These are phyloP conservation scores for Neonectria faginata DNA, from an alignment of 2,329 filamentous ascomycete species.

Conservation along the genomic window DNA sequence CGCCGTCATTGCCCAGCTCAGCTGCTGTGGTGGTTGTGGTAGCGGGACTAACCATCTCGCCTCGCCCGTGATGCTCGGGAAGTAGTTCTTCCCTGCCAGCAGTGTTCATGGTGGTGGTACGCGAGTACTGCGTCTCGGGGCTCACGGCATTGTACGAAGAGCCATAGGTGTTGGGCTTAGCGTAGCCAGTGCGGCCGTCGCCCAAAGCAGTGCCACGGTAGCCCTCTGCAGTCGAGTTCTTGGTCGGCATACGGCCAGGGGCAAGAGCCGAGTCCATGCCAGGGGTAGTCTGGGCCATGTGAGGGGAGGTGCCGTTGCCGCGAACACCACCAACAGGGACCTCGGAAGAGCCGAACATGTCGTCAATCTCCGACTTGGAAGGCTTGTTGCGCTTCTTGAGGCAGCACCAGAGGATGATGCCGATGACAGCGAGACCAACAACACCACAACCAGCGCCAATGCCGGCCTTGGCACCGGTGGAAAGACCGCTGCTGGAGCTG, in stretches of 20 bases:
- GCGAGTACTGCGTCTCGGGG: conserved; percentile 42
- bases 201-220: conserved; percentile 56
- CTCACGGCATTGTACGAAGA: conserved; percentile 36
- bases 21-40: conserved; percentile 46
- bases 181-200: conserved; percentile 54
- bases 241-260: conserved; percentile 44
- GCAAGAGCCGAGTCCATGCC: conserved; percentile 38
- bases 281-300: conserved; percentile 48
- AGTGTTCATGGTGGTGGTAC: conserved; percentile 32
- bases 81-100: conserved; percentile 13
- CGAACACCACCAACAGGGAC: conserved; percentile 53
- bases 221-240: conserved; percentile 47
- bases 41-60: conserved; percentile 42
- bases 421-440: conserved; percentile 51
- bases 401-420: conserved; percentile 47
- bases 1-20: conserved; percentile 51
- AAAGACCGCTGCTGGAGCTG: conserved; percentile 48
- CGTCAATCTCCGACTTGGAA: conserved; percentile 52
- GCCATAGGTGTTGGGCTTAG: conserved; percentile 53
- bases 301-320: conserved; percentile 40
- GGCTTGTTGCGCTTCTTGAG: conserved; percentile 48
- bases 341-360: conserved; percentile 57
- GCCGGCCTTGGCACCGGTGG: conserved; percentile 58
- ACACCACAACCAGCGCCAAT: conserved; percentile 56
- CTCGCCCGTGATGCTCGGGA: conserved; percentile 37